Conservation (phyloP, 805 yeast genomes). For the Lipomyces sp. region DNA sequence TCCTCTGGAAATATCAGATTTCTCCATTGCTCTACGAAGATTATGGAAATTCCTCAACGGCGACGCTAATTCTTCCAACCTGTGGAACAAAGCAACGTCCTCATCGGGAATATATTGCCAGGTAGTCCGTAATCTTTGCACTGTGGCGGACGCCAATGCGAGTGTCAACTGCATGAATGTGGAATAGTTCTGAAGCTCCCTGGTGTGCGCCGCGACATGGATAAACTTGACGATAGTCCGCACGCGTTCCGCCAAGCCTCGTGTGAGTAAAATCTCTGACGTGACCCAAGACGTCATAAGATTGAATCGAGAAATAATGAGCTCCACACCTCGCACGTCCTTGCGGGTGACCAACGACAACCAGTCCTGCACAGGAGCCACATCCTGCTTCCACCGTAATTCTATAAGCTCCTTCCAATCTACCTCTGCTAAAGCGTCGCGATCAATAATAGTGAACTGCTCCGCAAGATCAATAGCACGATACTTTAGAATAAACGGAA, state of each 20-base stretch:
- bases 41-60: constrained; percentile 74
- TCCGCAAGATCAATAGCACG: constrained; percentile 69
- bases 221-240: constrained; percentile 82
- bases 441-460: constrained; percentile 85
- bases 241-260: constrained; percentile 60
- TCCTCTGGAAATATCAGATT: constrained; percentile 67
- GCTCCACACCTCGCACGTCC: constrained; percentile 71
- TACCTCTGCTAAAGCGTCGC: constrained; percentile 78
- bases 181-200: constrained; percentile 75
- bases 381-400: constrained; percentile 68
- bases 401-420: constrained; percentile 92
- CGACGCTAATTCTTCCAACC: constrained; percentile 70
- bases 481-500: constrained; percentile 79
- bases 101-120: constrained; percentile 77
- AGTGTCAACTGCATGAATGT: constrained; percentile 85
- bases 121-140: constrained; percentile 65
- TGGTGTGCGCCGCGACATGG: constrained; percentile 80
- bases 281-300: constrained; percentile 87
- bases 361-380: constrained; percentile 82
- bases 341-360: constrained; percentile 66
- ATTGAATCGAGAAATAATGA: constrained; percentile 85
- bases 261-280: constrained; percentile 80
- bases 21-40: constrained; percentile 66
- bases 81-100: constrained; percentile 69
- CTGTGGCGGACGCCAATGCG: constrained; percentile 72